A percentile compares a stretch with the other conserved stretches of the same genome.
Evolutionary conservation across 2,329 filamentous ascomycete species (phyloP).

Genomic region (Pyricularia sp.): DNA sequence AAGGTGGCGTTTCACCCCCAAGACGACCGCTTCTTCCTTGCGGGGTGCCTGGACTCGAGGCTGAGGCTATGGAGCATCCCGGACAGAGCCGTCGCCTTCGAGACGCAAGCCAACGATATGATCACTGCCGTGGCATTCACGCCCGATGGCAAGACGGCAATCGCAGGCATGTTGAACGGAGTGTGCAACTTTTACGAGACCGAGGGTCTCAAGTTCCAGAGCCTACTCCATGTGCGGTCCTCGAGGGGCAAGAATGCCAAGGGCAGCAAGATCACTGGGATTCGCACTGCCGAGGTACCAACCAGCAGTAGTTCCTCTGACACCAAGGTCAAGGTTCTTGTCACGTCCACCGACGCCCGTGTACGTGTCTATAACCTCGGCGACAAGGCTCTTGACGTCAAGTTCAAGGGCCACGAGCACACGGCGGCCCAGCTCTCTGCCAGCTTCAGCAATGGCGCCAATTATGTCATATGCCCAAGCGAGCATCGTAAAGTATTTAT

Average conservation of each 20-base stretch:
- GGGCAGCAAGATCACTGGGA: slow-evolving; percentile 94
- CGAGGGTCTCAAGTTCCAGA: slow-evolving; percentile 73
- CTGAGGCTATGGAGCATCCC: slow-evolving; percentile 93
- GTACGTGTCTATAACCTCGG: slow-evolving; percentile 82
- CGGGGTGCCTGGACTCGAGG: slow-evolving; percentile 83
- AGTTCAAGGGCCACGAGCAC: slow-evolving; percentile 89
- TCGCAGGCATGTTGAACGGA: slow-evolving; percentile 80
- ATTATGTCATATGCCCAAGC: slow-evolving; percentile 84
- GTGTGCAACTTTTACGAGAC: slow-evolving; percentile 89
- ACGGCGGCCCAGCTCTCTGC: slow-evolving; percentile 84
- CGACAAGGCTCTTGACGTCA: slow-evolving; percentile 77
- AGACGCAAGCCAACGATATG: slow-evolving; percentile 68
- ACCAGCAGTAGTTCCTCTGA: slow-evolving; percentile 6
- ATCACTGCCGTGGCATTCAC: slow-evolving; percentile 92
- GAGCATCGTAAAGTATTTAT: slow-evolving; percentile 87
- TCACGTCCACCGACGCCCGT: slow-evolving; percentile 92
- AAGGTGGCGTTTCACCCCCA: slow-evolving; percentile 90
- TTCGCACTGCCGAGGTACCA: slow-evolving; percentile 47
- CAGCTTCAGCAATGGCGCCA: slow-evolving; percentile 76
- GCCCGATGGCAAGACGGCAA: slow-evolving; percentile 80
- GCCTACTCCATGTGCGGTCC: slow-evolving; percentile 88
- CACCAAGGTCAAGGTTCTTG: slow-evolving; percentile 58
- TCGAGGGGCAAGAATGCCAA: slow-evolving; percentile 89
- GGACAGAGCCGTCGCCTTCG: slow-evolving; percentile 85
- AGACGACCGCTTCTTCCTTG: slow-evolving; percentile 94